Conservation (phyloP, 345 rosid species). For the Angophora floribunda region DNA sequence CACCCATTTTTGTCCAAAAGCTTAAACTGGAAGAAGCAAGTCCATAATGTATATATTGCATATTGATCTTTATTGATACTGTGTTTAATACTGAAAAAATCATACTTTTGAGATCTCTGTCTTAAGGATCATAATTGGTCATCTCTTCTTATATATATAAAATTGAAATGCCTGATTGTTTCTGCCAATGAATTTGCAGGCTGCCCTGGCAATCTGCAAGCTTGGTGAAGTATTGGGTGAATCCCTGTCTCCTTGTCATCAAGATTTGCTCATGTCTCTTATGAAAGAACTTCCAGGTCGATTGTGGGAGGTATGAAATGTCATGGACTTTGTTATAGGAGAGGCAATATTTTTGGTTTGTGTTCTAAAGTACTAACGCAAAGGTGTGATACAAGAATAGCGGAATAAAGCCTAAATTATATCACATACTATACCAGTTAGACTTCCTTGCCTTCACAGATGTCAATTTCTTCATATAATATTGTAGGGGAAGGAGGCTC, state of each 20-base stretch:
- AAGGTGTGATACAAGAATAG: background rate
- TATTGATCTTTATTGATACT: background rate
- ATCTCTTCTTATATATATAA: background rate
- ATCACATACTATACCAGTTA: background rate
- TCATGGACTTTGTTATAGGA: background rate
- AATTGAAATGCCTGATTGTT: background rate
- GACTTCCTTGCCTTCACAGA: background rate
- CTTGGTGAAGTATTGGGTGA: slow-evolving; percentile 81
- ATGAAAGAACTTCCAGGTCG: slow-evolving; percentile 86
- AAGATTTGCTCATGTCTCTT: slow-evolving; percentile 49
- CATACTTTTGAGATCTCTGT: background rate
- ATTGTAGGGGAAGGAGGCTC: slow-evolving; percentile 81
- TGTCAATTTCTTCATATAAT: background rate
- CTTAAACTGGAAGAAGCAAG: background rate
- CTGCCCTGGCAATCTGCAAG: slow-evolving; percentile 79
- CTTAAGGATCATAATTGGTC: background rate
- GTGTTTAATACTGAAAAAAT: background rate
- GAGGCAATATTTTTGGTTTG: background rate
- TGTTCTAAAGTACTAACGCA: background rate
- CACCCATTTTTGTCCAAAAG: background rate
- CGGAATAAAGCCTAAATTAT: background rate
- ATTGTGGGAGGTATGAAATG: slow-evolving; percentile 76
- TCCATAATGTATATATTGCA: background rate
- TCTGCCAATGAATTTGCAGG: slow-evolving; percentile 27
- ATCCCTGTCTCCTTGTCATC: slow-evolving; percentile 56